These are phyloP conservation scores for Amanita rubescens DNA, from an alignment of 768 basidiomycete genomes.

Conservation along the genomic window DNA sequence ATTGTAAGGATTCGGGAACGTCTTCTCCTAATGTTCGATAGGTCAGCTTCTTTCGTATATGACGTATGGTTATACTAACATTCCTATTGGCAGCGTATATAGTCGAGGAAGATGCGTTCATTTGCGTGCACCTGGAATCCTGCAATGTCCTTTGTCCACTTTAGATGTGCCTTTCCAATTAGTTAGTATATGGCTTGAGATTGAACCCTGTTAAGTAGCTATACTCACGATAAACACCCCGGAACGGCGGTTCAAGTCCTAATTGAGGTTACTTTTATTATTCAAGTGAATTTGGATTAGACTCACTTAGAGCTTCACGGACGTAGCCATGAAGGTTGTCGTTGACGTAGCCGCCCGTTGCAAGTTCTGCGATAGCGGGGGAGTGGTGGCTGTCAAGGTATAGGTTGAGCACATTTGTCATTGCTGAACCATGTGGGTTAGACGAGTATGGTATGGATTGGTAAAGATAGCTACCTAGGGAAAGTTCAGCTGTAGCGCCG, in stretches of 20 bases:
- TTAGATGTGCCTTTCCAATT: slow-evolving; percentile 34
- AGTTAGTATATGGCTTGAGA: not conserved
- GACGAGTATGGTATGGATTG: not conserved
- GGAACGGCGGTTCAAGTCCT: slow-evolving; percentile 73
- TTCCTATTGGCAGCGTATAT: slow-evolving; percentile 47
- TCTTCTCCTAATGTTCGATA: slow-evolving; percentile 29
- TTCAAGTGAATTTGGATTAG: not conserved
- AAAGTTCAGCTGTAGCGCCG: slow-evolving; percentile 58
- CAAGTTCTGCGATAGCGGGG: slow-evolving; percentile 28
- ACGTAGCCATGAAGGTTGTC: slow-evolving; percentile 46
- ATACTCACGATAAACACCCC: slow-evolving; percentile 55
- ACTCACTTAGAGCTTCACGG: slow-evolving; percentile 64
- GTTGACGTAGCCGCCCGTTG: slow-evolving; percentile 24
- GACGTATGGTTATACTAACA: slow-evolving; percentile 31
- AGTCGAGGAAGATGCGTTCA: slow-evolving; percentile 56
- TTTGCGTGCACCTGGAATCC: slow-evolving; percentile 35
- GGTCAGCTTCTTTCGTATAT: not conserved
- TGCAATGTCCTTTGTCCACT: slow-evolving; percentile 36
- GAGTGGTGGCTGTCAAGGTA: slow-evolving; percentile 48
- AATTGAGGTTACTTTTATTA: not conserved
- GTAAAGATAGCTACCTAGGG: slow-evolving; percentile 39
- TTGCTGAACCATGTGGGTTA: slow-evolving; percentile 31
- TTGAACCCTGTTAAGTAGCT: not conserved
- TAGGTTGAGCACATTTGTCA: slow-evolving; percentile 60
- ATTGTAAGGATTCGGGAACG: slow-evolving; percentile 40